A percentile compares a stretch with the other conserved stretches of the same genome.
These are phyloP conservation scores for Podila clonocystis DNA, from an alignment of 192 early-diverging fungal species.

Conservation along the genomic window DNA sequence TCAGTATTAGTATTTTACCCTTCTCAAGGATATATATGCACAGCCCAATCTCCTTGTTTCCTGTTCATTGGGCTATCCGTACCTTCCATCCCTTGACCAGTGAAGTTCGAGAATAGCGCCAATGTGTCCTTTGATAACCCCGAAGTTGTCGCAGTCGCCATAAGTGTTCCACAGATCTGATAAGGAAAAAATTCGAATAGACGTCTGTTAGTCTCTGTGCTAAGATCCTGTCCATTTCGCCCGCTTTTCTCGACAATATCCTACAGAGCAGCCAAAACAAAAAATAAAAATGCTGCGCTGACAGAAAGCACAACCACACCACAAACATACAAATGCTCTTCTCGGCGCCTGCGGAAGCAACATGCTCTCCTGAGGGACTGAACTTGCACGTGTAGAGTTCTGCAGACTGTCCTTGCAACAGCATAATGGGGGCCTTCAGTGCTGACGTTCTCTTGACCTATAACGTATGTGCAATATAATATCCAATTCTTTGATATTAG, in stretches of 20 bases:
- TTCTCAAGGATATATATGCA: neutral
- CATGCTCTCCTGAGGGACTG: constrained; percentile 80
- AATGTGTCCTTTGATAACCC: constrained; percentile 86
- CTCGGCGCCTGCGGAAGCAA: constrained; percentile 88
- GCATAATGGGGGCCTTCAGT: constrained; percentile 37
- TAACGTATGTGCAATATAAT: neutral
- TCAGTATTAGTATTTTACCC: neutral
- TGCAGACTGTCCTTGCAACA: constrained; percentile 60
- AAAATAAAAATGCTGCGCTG: too few relatives aligned
- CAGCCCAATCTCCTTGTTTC: neutral
- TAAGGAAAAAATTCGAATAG: neutral
- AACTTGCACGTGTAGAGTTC: constrained; percentile 89
- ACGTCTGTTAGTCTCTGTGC: too few relatives aligned
- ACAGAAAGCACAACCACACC: neutral
- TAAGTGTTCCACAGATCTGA: constrained; percentile 93
- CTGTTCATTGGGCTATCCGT: neutral
- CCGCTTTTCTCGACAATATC: too few relatives aligned
- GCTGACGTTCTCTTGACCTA: constrained; percentile 42
- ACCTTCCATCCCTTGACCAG: constrained; percentile 88
- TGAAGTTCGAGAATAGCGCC: constrained; percentile 88
- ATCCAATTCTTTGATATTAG: neutral
- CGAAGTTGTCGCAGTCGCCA: constrained; percentile 92
- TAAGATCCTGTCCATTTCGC: too few relatives aligned
- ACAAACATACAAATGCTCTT: constrained; percentile 76
- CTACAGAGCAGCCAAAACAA: too few relatives aligned